Evolutionary conservation across 371 early-diverging fungal species (phyloP).

Genomic region (Apophysomyces variabilis): DNA sequence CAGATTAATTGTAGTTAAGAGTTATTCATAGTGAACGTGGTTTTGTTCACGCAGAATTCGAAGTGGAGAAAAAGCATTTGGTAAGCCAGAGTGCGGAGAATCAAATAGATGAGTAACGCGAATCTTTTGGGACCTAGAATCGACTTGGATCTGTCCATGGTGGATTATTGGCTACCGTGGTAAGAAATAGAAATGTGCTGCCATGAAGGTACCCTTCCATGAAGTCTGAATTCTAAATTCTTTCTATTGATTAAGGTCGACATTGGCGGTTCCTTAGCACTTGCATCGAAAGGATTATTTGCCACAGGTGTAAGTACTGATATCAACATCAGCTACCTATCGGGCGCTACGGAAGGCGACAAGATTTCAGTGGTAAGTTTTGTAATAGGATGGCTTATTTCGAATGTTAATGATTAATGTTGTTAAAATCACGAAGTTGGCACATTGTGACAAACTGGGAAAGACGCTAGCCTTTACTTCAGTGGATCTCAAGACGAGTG

Average conservation of each 20-base stretch:
- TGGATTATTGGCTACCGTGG: slow-evolving; percentile 61
- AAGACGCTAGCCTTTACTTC: slow-evolving; percentile 66
- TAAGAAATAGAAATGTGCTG: slow-evolving; percentile 23
- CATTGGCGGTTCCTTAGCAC: slow-evolving; percentile 64
- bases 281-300: slow-evolving; percentile 62
- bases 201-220: too few species aligned
- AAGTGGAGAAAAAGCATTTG: slow-evolving; percentile 59
- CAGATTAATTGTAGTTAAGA: slow-evolving; percentile 37
- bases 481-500: slow-evolving; percentile 48
- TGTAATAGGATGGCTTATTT: neutral
- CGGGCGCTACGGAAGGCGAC: slow-evolving; percentile 60
- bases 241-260: slow-evolving; percentile 34
- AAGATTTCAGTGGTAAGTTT: slow-evolving; percentile 45
- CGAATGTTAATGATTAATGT: neutral
- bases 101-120: neutral
- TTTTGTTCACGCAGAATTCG: slow-evolving; percentile 49
- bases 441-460: slow-evolving; percentile 64
- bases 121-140: slow-evolving; percentile 44
- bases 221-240: neutral
- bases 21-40: slow-evolving; percentile 49
- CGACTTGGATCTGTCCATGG: slow-evolving; percentile 64
- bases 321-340: slow-evolving; percentile 63
- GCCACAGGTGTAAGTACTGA: slow-evolving; percentile 71
- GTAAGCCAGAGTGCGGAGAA: slow-evolving; percentile 28
- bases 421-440: slow-evolving; percentile 36